Percentiles rank a stretch among this genome's conserved stretches.
Evolutionary conservation across 352 stramenopile species (phyloP).

Genomic region (Phytophthora kernoviae): DNA sequence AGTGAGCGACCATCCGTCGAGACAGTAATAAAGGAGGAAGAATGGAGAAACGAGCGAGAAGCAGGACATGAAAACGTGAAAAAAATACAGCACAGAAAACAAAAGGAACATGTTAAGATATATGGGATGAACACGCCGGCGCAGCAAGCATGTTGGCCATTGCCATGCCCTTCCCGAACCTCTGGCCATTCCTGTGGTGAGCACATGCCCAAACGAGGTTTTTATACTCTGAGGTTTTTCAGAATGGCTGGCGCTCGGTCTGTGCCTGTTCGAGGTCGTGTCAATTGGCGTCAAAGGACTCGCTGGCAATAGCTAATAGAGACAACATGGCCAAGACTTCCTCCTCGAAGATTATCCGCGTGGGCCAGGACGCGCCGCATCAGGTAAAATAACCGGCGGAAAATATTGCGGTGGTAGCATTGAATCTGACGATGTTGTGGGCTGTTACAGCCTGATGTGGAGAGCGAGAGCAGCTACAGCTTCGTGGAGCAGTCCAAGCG

Average conservation of each 20-base stretch:
- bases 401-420: slow-evolving; percentile 2
- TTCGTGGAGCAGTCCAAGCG: slow-evolving; percentile 88
- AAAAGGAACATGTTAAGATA: background rate
- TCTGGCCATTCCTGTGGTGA: too few species aligned
- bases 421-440: slow-evolving; percentile 10
- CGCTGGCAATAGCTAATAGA: slow-evolving; percentile 18
- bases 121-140: too few species aligned
- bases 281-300: slow-evolving; percentile 30
- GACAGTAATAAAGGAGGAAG: slow-evolving; percentile 34
- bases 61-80: slow-evolving; percentile 31
- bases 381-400: slow-evolving; percentile 41
- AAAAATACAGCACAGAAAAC: slow-evolving; percentile 36
- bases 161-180: too few species aligned
- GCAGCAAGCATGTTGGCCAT: too few species aligned
- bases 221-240: background rate
- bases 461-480: slow-evolving; percentile 71
- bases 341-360: slow-evolving; percentile 71
- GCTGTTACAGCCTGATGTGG: slow-evolving; percentile 68
- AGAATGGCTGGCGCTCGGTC: slow-evolving; percentile 34
- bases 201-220: too few species aligned
- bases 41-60: slow-evolving; percentile 13
- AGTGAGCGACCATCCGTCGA: slow-evolving; percentile 21
- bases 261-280: slow-evolving; percentile 25
- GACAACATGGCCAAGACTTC: slow-evolving; percentile 65
- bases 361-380: slow-evolving; percentile 78